phyloP scores from a whole-genome alignment of 2,329 filamentous ascomycete genomes.

The Tolypocladium capitatum region DNA sequence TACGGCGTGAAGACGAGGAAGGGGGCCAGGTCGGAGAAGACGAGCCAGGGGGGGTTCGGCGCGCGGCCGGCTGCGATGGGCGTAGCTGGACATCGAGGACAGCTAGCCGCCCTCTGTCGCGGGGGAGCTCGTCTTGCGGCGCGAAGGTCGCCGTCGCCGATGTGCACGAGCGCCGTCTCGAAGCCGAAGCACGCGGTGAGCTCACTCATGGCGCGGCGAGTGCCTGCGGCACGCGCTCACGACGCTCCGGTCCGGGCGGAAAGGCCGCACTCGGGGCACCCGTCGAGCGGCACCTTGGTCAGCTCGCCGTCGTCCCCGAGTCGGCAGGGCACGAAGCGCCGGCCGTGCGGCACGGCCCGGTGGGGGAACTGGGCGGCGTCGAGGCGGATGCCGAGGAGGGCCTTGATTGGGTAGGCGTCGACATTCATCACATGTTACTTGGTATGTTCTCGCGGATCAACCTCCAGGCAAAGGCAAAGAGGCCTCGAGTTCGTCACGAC shows the following conservation, averaged over 20 bases:
- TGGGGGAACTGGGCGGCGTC: conserved; percentile 37
- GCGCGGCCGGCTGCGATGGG: conserved; percentile 7
- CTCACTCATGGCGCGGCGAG: conserved; percentile 44
- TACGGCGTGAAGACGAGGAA: conserved; percentile 59
- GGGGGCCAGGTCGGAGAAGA: conserved; percentile 63
- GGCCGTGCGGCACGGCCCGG: conserved; percentile 53
- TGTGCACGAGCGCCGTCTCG: conserved; percentile 46
- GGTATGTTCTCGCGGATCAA: no score
- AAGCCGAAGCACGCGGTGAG: conserved; percentile 56
- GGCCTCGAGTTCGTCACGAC: no score
- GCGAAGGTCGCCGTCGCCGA: conserved; percentile 43
- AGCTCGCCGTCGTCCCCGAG: conserved; percentile 27
- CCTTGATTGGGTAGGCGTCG: conserved; percentile 65
- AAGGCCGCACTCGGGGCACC: conserved; percentile 46
- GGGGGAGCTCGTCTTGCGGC: conserved; percentile 18
- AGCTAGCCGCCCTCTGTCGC: conserved; percentile 20
- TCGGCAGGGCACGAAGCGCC: conserved; percentile 56
- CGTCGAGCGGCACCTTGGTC: conserved; percentile 46
- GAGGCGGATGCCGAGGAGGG: conserved; percentile 48
- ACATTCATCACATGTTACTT: no score
- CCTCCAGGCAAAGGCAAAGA: neutral
- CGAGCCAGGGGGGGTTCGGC: conserved; percentile 38
- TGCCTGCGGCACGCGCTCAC: conserved; percentile 53
- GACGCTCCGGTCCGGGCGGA: conserved; percentile 48
- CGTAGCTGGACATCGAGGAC: conserved; percentile 18